Base-by-base conservation (phyloP, 106 monocot genomes). In the Apostasia shenzhenica region DNA sequence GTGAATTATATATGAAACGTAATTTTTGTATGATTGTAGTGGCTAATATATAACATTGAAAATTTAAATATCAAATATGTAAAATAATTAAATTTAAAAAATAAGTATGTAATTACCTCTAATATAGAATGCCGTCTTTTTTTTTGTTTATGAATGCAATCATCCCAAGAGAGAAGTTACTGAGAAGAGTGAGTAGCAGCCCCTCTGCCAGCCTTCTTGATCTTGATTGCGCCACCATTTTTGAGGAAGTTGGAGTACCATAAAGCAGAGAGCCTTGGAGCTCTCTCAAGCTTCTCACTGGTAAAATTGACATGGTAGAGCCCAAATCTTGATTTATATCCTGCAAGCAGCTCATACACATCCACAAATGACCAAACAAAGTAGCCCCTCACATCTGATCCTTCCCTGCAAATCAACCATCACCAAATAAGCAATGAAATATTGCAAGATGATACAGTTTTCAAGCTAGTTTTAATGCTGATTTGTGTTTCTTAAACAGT, bases 281-380 rank as follows among this genome's bases (percentile, higher is more conserved):
- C 8, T 41, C 83, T 74, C 41, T 44, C 67, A 3, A 70, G 67
- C 7, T 76, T 51, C 12, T 72, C 59, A 14, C 70, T 61, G 4
- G 41, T 52, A 54, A 83, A 83, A 57, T 83, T 67, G 0, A 83
- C 78, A 55, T 61, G 59, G 37, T 75, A 78, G 13, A 83, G 78
- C 7, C 83, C 82, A 40, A 61, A 75, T 6, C 50, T 57, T 3
- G 54, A 6, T 63, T 42, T 9, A 54, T 75, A 75, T 41, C 83
- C 83, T 43, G 38, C 5, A 7, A 64, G 10, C 4, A 79, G 42
- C 67, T 83, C 83, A 56, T 75, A 78, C 2, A 71, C 44, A 72
- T 83, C 83, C 47, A 83, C 5, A 48, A 83, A 79, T 4, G 83
- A 83, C 83, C 83, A 83, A 6, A 64, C 48, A 52, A 79, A 78